Conservation (phyloP, 768 basidiomycete genomes). For the Lactarius akahatsu region DNA sequence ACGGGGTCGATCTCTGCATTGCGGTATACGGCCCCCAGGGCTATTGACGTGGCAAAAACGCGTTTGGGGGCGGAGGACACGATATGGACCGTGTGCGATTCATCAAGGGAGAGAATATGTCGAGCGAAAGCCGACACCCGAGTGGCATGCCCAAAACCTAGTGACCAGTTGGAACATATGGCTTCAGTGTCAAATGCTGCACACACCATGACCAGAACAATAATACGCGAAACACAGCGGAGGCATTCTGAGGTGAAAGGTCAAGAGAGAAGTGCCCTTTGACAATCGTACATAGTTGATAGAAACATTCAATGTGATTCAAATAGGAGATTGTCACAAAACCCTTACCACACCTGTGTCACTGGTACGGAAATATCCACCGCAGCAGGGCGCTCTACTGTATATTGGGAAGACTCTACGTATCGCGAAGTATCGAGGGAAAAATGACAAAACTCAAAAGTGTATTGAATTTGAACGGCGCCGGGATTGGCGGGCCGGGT, state of each 20-base stretch:
- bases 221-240: constrained; percentile 58
- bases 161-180: background rate
- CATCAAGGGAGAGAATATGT: constrained; percentile 51
- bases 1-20: constrained; percentile 76
- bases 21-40: constrained; percentile 63
- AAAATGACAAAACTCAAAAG: background rate
- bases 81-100: constrained; percentile 54
- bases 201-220: constrained; percentile 69
- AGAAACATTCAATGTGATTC: background rate
- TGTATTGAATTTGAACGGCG: no score
- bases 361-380: background rate
- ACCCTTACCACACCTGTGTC: background rate
- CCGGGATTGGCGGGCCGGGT: background rate
- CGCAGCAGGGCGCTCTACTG: background rate
- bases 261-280: no score
- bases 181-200: background rate
- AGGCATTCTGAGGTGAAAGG: constrained; percentile 1
- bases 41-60: constrained; percentile 66
- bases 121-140: constrained; percentile 72
- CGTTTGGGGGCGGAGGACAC: constrained; percentile 73
- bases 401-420: background rate
- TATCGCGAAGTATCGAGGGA: background rate
- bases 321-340: background rate
- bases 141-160: constrained; percentile 84
- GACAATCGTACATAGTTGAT: background rate